Evolutionary conservation across 176 grass and related monocot genomes (phyloP).

Genomic region (Hordeum vulgare): DNA sequence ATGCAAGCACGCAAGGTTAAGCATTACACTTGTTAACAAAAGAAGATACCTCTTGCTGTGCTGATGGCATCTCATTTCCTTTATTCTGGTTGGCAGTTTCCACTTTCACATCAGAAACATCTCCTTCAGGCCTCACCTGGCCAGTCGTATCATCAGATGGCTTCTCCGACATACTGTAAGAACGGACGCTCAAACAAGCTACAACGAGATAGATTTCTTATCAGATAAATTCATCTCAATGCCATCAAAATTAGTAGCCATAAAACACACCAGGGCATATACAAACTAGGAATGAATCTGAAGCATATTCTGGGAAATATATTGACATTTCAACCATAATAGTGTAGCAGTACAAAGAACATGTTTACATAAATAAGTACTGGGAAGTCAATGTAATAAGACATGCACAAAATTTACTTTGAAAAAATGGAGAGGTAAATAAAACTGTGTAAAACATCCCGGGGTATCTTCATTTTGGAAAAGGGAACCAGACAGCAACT

Average conservation of each 20-base stretch:
- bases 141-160: constrained; percentile 37
- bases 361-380: neutral
- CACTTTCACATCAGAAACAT: constrained; percentile 13
- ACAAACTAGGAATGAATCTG: neutral
- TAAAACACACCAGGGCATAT: neutral
- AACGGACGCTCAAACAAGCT: constrained; percentile 22
- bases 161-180: constrained; percentile 33
- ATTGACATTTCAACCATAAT: neutral
- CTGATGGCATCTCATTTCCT: constrained; percentile 36
- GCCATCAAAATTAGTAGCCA: neutral
- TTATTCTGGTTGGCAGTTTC: constrained; percentile 33
- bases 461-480: neutral
- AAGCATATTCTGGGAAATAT: neutral
- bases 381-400: neutral
- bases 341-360: neutral
- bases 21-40: neutral
- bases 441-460: neutral
- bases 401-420: neutral
- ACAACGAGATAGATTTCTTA: neutral
- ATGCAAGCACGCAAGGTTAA: neutral
- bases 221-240: constrained; percentile 3
- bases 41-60: constrained; percentile 37
- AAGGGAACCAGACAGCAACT: neutral
- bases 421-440: neutral
- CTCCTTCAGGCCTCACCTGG: constrained; percentile 22